These are phyloP conservation scores for Fusarium metavorans DNA, from an alignment of 2,329 filamentous ascomycete genomes.

Conservation along the genomic window DNA sequence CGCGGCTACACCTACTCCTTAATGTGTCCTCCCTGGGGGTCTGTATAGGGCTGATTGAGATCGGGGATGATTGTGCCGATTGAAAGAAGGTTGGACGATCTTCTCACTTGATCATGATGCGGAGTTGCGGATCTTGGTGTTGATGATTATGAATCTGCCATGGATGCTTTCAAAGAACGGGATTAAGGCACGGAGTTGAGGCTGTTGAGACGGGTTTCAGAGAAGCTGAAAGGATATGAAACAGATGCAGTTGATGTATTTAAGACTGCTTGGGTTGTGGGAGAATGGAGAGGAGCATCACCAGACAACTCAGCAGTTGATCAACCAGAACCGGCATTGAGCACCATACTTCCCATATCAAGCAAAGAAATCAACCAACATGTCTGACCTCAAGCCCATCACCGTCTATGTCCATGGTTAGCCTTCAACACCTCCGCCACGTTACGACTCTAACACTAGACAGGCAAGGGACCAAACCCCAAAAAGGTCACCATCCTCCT, in stretches of 20 bases:
- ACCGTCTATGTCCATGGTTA: constrained; percentile 30
- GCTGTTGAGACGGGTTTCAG: background rate
- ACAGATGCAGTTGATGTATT: background rate
- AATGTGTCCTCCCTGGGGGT: background rate
- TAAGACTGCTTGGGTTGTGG: background rate
- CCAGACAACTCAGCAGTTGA: background rate
- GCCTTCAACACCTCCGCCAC: background rate
- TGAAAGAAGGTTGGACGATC: background rate
- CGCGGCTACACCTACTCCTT: background rate
- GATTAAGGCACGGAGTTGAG: background rate
- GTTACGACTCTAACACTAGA: background rate
- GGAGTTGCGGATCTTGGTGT: background rate
- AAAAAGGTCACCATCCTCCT: constrained; percentile 50
- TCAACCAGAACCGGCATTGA: background rate
- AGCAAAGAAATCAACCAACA: background rate
- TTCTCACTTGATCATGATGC: background rate
- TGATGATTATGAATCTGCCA: background rate
- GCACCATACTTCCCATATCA: background rate
- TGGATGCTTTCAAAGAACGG: background rate
- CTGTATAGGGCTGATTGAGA: background rate
- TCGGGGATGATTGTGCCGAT: background rate
- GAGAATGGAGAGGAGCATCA: background rate
- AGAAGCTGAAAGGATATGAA: background rate
- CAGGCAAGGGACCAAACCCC: constrained; percentile 47
- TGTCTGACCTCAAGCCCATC: constrained; percentile 33